phyloP scores from a whole-genome alignment of 495 filamentous ascomycete genomes.

The Aspergillus bertholletiae region DNA sequence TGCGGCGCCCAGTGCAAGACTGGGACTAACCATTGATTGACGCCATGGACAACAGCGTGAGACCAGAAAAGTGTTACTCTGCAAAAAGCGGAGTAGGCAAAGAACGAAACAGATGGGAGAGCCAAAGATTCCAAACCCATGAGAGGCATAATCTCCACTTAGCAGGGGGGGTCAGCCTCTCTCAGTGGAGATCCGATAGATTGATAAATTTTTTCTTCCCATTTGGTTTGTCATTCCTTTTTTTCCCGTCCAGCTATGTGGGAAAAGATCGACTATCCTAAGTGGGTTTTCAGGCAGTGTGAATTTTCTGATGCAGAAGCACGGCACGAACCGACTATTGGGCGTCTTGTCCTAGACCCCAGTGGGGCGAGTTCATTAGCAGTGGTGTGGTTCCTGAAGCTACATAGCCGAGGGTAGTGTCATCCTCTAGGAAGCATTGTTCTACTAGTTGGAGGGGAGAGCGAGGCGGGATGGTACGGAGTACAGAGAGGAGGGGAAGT shows the following conservation, averaged over 20 bases:
- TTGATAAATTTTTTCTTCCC: conserved; percentile 4
- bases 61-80: neutral
- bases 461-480: no score
- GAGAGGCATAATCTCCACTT: conserved; percentile 10
- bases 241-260: no score
- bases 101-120: neutral
- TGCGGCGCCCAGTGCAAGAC: conserved; percentile 5
- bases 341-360: neutral
- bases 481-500: neutral
- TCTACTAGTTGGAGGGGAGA: no score
- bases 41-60: conserved; percentile 1
- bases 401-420: neutral
- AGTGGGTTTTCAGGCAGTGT: neutral
- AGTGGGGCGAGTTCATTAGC: neutral
- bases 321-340: neutral
- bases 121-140: conserved; percentile 1
- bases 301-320: neutral
- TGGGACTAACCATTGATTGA: neutral
- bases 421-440: no score
- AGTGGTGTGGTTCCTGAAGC: conserved; percentile 1
- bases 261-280: neutral
- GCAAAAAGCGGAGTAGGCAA: conserved; percentile 1
- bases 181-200: conserved; percentile 6
- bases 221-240: no score
- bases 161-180: conserved; percentile 1